Evolutionary conservation across 1,139 yeast species (phyloP), one percentile per base, ranked within the genome.

Genomic region (Diutina neorugosa): DNA sequence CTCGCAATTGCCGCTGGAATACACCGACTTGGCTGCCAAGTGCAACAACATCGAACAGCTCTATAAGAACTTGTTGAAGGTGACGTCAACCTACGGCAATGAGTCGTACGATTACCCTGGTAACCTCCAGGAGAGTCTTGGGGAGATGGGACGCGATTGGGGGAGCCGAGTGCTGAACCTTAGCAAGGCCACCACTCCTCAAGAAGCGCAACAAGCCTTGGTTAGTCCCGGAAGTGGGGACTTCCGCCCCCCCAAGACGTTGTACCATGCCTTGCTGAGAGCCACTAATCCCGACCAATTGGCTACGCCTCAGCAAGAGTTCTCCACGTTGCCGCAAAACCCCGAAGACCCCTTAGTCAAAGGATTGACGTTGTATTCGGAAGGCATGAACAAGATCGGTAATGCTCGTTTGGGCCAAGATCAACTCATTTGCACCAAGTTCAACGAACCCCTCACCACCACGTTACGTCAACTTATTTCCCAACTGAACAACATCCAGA

Each of bases 71-170:
- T 78, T 88, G 54, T 76, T 88, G 59, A 78, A 84, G 55, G 85
- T 88, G 54, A 84, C 95, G 55, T 69, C 77, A 42, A 78, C 78
- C 55, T 88, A 86, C 66, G 93, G 84, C 62, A 78, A 74, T 59
- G 96, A 87, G 66, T 77, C 85, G 54, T 88, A 89, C 68, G 96
- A 89, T 67, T 88, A 88, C 66, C 96, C 96, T n/a, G 80, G 82
- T 54, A 84, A 86, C 63, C 64, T 74, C 55, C 82, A 76, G 62
- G 96, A 88, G 64, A 83, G 93, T 19, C 79, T 88, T 59, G 76
- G 77, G 53, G 94, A 86, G 58, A 78, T 88, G 57, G 82, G 91
- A 54, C 83, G 82, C 67, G 80, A 79, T 58, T 77, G 88, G 57
- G 73, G 84, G 53, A 76, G 76, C 54, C 79, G 89, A 63, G 86